Evolutionary conservation across 164 flowering plant species (phyloP).

Genomic region (Vitis labrusca): DNA sequence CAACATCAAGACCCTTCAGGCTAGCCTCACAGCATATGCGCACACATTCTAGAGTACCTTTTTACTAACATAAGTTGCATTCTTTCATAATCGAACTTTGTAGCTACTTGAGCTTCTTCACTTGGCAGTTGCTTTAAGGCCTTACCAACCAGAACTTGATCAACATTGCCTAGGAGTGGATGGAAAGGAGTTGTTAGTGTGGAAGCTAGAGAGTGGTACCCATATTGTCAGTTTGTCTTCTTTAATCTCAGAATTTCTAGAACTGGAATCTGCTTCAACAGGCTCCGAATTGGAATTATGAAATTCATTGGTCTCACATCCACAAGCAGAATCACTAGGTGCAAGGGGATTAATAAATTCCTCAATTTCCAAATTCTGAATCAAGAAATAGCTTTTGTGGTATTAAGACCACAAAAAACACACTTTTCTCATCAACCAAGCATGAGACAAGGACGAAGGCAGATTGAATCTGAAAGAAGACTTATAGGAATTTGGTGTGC

Average conservation of each 20-base stretch:
- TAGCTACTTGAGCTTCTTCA: conserved; percentile 24
- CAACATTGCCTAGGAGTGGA: too few species aligned
- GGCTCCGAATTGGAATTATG: too few species aligned
- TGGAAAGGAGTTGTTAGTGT: too few species aligned
- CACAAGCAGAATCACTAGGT: conserved; percentile 27
- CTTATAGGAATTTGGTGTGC: too few species aligned
- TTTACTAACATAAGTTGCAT: not conserved
- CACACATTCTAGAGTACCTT: conserved; percentile 16
- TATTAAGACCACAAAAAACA: not conserved
- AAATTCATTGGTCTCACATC: conserved; percentile 23
- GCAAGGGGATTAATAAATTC: conserved; percentile 36
- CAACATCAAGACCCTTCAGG: conserved; percentile 21
- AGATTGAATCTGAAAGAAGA: too few species aligned
- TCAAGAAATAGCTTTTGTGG: not conserved
- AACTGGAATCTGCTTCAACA: too few species aligned
- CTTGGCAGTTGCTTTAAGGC: not conserved
- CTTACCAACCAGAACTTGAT: too few species aligned
- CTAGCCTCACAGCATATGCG: conserved; percentile 20
- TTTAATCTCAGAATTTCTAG: too few species aligned
- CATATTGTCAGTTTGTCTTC: too few species aligned
- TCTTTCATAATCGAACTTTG: conserved; percentile 18
- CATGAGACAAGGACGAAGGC: too few species aligned
- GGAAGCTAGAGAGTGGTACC: too few species aligned
- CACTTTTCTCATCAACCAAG: not conserved
- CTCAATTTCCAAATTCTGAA: conserved; percentile 43